These are phyloP conservation scores for Hortiboletus campestris DNA, from an alignment of 768 basidiomycete genomes.

Conservation along the genomic window DNA sequence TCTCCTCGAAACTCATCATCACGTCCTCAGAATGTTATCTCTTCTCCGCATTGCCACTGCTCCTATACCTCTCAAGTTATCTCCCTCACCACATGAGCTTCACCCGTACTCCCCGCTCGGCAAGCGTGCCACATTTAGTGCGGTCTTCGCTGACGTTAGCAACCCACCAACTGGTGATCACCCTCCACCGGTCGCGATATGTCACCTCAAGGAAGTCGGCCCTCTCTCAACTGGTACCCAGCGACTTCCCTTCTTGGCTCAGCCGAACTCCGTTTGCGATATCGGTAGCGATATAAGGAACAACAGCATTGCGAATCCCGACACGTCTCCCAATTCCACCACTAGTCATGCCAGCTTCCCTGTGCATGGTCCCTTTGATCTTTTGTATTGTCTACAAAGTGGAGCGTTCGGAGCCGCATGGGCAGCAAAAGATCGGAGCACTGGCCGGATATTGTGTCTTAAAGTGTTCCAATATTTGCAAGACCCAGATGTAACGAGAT, in stretches of 20 bases:
- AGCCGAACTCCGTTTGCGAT: not conserved
- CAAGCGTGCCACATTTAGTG: slow-evolving; percentile 5
- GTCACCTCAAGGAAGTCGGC: not conserved
- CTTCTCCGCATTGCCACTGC: not conserved
- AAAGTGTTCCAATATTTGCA: slow-evolving; percentile 31
- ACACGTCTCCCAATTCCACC: not conserved
- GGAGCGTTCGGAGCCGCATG: slow-evolving; percentile 23
- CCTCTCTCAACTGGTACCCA: not conserved
- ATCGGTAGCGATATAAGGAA: not conserved
- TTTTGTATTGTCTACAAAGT: slow-evolving; percentile 13
- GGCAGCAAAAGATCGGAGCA: slow-evolving; percentile 23
- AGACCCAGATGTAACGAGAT: slow-evolving; percentile 3
- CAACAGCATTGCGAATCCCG: not conserved
- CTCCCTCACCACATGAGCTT: not conserved
- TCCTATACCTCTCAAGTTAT: slow-evolving; percentile 6
- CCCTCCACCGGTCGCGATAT: not conserved
- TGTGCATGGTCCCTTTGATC: slow-evolving; percentile 26
- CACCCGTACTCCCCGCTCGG: not conserved
- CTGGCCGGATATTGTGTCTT: slow-evolving; percentile 38
- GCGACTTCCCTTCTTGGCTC: not conserved
- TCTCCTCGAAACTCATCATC: not conserved
- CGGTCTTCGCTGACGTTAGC: not conserved
- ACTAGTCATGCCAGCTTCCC: slow-evolving; percentile 12
- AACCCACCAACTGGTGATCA: not conserved
- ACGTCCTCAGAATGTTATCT: slow-evolving; percentile 11